Conservation (phyloP, 2,329 filamentous ascomycete species). For the Sphaerulina musiva region DNA sequence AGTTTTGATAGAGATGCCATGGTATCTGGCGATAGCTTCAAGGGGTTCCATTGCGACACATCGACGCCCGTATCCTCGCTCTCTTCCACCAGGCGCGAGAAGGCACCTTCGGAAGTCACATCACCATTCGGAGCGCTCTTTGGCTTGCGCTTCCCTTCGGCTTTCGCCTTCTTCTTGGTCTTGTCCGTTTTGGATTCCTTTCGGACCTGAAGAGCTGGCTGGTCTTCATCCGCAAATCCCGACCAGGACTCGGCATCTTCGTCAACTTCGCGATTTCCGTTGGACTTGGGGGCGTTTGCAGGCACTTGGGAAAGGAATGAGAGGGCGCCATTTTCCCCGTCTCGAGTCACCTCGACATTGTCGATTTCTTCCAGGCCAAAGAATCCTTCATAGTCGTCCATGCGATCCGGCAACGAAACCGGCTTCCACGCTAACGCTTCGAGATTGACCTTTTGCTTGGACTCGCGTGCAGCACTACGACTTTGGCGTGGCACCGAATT, state of each 20-base stretch:
- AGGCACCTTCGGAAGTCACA: constrained; percentile 20
- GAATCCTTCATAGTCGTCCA: constrained; percentile 89
- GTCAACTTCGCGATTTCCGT: constrained; percentile 38
- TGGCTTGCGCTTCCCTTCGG: constrained; percentile 17
- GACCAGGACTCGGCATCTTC: constrained; percentile 48
- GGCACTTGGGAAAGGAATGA: constrained; percentile 31
- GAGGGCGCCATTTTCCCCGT: constrained; percentile 45
- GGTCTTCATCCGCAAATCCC: constrained; percentile 49
- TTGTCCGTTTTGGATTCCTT: constrained; percentile 6
- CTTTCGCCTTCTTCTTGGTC: constrained; percentile 15
- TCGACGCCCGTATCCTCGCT: constrained; percentile 56
- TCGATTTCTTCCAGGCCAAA: constrained; percentile 88
- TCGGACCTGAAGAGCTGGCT: constrained; percentile 8
- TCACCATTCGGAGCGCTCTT: constrained; percentile 23
- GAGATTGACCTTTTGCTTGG: constrained; percentile 16
- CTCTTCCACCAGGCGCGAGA: constrained; percentile 47
- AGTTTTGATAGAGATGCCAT: constrained; percentile 70
- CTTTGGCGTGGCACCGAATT: constrained; percentile 10
- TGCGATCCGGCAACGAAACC: constrained; percentile 63
- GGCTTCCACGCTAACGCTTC: constrained; percentile 53
- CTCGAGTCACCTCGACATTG: constrained; percentile 73
- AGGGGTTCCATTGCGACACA: constrained; percentile 68
- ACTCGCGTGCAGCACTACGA: constrained; percentile 9
- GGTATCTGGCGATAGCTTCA: constrained; percentile 66
- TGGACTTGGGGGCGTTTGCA: constrained; percentile 1